Conservation (phyloP, 495 filamentous ascomycete genomes). For the Monascus purpureus region DNA sequence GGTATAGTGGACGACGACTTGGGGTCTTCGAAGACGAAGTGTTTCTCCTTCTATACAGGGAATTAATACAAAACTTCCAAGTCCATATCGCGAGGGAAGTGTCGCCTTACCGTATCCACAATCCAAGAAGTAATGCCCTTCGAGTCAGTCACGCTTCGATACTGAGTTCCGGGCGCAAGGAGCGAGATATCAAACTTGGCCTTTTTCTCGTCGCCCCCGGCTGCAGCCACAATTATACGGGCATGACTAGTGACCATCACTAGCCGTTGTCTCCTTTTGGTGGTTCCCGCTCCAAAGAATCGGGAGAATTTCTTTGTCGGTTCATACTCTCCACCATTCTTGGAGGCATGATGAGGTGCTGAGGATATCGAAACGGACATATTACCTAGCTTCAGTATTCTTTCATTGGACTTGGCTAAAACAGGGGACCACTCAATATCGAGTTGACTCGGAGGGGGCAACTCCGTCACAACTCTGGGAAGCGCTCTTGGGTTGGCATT, state of each 20-base stretch:
- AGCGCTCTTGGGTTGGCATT: conserved; percentile 39
- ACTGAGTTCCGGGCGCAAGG: conserved; percentile 53
- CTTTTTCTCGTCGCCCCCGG: conserved; percentile 92
- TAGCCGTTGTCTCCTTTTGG: conserved; percentile 84
- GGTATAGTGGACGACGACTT: conserved; percentile 45
- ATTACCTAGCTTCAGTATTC: conserved; percentile 90
- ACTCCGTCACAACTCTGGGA: conserved; percentile 80
- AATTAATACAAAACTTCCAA: background rate
- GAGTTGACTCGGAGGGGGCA: conserved; percentile 88
- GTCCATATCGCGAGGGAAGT: background rate
- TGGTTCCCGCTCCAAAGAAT: conserved; percentile 78
- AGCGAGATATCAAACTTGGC: conserved; percentile 81
- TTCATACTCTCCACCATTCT: conserved; percentile 46
- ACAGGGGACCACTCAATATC: conserved; percentile 99
- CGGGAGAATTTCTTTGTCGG: conserved; percentile 74
- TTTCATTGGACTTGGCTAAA: conserved; percentile 75
- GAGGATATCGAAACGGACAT: conserved; percentile 68
- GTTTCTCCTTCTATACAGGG: conserved; percentile 58
- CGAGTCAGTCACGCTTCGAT: conserved; percentile 63
- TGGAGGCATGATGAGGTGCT: conserved; percentile 47
- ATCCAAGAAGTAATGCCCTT: conserved; percentile 82
- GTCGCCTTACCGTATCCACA: conserved; percentile 72
- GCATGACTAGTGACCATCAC: conserved; percentile 93
- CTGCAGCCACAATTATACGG: conserved; percentile 77
- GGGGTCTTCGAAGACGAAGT: conserved; percentile 84